Conservation (phyloP, 1,284 basidiomycete species). For the Ustilago bromivora region DNA sequence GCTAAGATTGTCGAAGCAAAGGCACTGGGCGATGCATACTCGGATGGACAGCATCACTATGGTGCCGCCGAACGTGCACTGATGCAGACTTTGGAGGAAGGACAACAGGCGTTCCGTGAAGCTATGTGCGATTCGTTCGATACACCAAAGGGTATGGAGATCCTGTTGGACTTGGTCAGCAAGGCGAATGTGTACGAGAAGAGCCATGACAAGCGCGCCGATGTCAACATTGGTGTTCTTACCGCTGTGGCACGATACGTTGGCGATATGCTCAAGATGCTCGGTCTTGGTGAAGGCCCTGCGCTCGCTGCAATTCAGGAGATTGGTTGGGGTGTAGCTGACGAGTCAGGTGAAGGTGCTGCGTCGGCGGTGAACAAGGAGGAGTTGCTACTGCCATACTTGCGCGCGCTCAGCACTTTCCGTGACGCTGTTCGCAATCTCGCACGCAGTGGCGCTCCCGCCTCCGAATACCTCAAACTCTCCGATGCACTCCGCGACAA, state of each 20-base stretch:
- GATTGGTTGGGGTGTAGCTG: conserved; percentile 63
- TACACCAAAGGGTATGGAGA: conserved; percentile 84
- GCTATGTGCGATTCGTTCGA: conserved; percentile 98
- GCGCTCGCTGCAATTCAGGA: conserved; percentile 40
- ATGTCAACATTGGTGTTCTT: conserved; percentile 79
- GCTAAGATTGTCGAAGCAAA: conserved; percentile 75
- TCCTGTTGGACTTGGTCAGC: conserved; percentile 86
- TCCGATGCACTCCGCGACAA: conserved; percentile 86
- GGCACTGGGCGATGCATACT: conserved; percentile 70
- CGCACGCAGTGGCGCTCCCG: conserved; percentile 75
- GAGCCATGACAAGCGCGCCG: conserved; percentile 63
- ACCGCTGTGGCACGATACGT: conserved; percentile 85
- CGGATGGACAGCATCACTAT: conserved; percentile 72
- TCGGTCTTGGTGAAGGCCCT: conserved; percentile 87
- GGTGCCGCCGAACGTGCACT: conserved; percentile 57
- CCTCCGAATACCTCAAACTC: conserved; percentile 62
- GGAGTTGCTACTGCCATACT: conserved; percentile 87
- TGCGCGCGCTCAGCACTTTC: conserved; percentile 87
- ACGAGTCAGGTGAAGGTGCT: conserved; percentile 39
- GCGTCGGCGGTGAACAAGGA: conserved; percentile 75
- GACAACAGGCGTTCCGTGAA: conserved; percentile 83
- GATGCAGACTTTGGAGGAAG: conserved; percentile 76
- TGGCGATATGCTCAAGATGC: conserved; percentile 90
- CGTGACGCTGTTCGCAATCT: conserved; percentile 87
- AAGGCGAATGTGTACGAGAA: conserved; percentile 87